Conservation (phyloP, 2,329 filamentous ascomycete species). For the Knufia petricola region DNA sequence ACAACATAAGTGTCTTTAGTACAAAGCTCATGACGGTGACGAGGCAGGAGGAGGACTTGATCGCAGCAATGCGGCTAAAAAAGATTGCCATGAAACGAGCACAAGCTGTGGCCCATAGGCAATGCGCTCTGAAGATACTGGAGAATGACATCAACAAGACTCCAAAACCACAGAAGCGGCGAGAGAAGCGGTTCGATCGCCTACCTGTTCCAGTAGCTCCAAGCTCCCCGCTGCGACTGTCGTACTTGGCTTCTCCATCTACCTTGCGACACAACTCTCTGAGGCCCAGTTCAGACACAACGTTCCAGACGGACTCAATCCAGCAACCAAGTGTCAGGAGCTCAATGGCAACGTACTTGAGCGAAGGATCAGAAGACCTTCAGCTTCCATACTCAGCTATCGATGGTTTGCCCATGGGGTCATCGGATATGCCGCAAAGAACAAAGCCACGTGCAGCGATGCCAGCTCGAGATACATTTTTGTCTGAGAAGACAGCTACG, state of each 20-base stretch:
- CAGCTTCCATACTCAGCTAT: constrained; percentile 6
- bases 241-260: background rate
- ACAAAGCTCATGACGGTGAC: constrained; percentile 45
- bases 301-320: constrained; percentile 19
- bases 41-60: constrained; percentile 42
- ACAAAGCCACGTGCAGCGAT: background rate
- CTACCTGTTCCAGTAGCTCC: background rate
- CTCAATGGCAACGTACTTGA: constrained; percentile 16
- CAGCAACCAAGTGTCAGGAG: constrained; percentile 14
- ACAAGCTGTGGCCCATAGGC: constrained; percentile 12
- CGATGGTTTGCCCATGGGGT: constrained; percentile 1
- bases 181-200: background rate
- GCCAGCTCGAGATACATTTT: constrained; percentile 3
- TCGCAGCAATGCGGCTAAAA: constrained; percentile 42
- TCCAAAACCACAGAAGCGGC: background rate
- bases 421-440: background rate
- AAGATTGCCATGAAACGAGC: constrained; percentile 35
- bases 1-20: constrained; percentile 23
- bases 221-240: background rate
- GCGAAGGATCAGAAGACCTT: constrained; percentile 4
- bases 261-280: background rate
- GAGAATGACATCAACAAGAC: constrained; percentile 3
- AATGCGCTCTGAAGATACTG: constrained; percentile 10
- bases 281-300: constrained; percentile 16
- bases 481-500: constrained; percentile 5